These are phyloP conservation scores for Eimeria tenella DNA, from an alignment of 169 alveolate genomes.

Conservation along the genomic window DNA sequence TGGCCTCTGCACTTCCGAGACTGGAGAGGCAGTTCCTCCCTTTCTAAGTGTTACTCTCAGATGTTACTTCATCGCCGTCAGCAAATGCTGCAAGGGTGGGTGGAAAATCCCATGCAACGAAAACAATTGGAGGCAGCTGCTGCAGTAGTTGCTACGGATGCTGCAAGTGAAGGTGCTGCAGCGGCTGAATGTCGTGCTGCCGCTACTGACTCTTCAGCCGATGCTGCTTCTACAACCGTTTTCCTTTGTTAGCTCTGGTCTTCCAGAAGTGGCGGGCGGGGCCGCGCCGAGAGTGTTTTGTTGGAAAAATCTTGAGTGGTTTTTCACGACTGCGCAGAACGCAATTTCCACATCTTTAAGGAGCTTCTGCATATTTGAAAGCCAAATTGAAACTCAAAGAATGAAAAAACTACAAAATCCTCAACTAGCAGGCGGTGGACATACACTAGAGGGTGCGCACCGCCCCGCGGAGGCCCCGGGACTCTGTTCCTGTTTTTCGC, in stretches of 20 bases:
- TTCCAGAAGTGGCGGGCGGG: constrained; percentile 91
- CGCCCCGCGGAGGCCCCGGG: background rate
- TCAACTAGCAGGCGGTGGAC: background rate
- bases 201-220: no score
- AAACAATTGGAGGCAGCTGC: no score
- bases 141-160: no score
- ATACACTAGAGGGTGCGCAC: background rate
- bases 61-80: no score
- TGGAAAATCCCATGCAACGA: no score
- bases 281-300: constrained; percentile 94
- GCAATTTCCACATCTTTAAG: constrained; percentile 97
- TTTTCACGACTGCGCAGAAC: constrained; percentile 90
- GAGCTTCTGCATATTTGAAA: constrained; percentile 84
- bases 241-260: constrained; percentile 2
- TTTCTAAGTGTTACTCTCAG: no score
- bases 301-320: constrained; percentile 98
- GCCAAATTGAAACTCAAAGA: background rate
- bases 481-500: background rate
- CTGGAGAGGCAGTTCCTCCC: no score
- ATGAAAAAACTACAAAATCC: background rate
- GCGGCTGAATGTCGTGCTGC: no score
- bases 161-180: no score
- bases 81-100: no score
- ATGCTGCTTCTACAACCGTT: no score
- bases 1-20: no score